phyloP scores from a whole-genome alignment of 2,329 filamentous ascomycete species.

The Biscogniauxia marginata region DNA sequence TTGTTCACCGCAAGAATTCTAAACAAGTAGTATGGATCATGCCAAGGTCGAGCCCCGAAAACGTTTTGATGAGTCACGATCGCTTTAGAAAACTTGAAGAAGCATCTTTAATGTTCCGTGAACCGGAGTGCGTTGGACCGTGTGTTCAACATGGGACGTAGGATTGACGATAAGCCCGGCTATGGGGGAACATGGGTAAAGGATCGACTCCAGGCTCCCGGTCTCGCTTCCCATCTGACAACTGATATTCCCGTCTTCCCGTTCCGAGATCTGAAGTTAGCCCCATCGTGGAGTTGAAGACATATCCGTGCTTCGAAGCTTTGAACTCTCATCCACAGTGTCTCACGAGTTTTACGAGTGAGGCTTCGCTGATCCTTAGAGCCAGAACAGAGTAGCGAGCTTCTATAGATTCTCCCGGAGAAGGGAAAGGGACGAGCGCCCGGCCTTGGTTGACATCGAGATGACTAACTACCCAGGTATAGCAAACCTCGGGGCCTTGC shows the following conservation, averaged over 20 bases:
- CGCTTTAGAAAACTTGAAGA: constrained; percentile 8
- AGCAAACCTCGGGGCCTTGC: constrained; percentile 7
- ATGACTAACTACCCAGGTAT: constrained; percentile 6
- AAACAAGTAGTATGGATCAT: constrained; percentile 12
- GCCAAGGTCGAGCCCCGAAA: constrained; percentile 12
- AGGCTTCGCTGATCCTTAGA: neutral
- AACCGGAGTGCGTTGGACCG: constrained; percentile 2
- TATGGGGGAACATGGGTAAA: constrained; percentile 10
- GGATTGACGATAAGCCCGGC: constrained; percentile 4
- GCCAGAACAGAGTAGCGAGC: neutral
- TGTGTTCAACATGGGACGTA: constrained; percentile 16
- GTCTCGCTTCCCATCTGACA: constrained; percentile 26
- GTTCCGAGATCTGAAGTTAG: constrained; percentile 26
- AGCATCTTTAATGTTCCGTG: constrained; percentile 7
- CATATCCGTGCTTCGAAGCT: neutral
- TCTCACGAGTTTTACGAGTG: neutral
- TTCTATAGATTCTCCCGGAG: neutral
- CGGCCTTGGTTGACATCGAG: neutral
- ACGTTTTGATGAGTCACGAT: constrained; percentile 12
- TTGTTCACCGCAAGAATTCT: constrained; percentile 23
- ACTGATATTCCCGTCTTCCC: constrained; percentile 27
- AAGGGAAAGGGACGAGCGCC: neutral
- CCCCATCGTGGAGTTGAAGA: neutral
- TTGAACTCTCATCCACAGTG: neutral
- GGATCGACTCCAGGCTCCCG: constrained; percentile 27